Base-by-base conservation (phyloP, 2,329 filamentous ascomycete genomes). In the Fonsecaea pedrosoi region DNA sequence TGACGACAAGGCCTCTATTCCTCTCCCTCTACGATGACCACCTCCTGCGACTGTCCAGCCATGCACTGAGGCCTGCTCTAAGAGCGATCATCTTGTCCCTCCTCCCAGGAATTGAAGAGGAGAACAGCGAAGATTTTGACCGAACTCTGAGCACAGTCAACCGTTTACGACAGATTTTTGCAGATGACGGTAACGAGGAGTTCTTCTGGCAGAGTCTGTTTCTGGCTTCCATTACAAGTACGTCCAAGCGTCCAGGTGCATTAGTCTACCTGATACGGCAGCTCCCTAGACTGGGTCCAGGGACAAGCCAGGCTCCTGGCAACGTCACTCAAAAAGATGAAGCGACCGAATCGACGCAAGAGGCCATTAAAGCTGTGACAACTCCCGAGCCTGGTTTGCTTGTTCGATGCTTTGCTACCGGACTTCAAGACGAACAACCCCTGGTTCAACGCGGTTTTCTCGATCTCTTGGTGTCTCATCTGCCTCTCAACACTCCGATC, bases 151-250 rank as follows among this genome's bases (percentile, higher is more conserved):
- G 86, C 65, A 87, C 97, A 9, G 77, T 98, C 55, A 90, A 95
- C 73, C 88, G 86, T 64, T 88, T 98, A 76, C 92, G 94, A 74
- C 79, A 85, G 66, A 85, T 87, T 56, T 86, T 93, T 73, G 84
- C 89, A 65, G 81, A 88, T 34, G 73, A 82, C 54, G 84, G 84
- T 8, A 88, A 89, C 9, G 92, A 94, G 71, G 91, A 92, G 70
- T 97, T 95, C 78, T 99, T 98, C 77, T 99, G 95, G 95, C 95
- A 99, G 80, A 97, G 93, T 77, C 90, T 99, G 75, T 98, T 99
- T 74, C 82, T 99, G 18, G 92, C 94, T 9, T 90, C 92, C 18
- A 95, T 99, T 67, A 97, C 95, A 0, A 94, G 94, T 74, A 87
- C 92, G 50, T 93, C 89, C 68, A 86, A 94, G 68, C 88, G 95